These are phyloP conservation scores for Nicotiana sylvestris DNA, from an alignment of 257 asterid genomes.

Conservation along the genomic window DNA sequence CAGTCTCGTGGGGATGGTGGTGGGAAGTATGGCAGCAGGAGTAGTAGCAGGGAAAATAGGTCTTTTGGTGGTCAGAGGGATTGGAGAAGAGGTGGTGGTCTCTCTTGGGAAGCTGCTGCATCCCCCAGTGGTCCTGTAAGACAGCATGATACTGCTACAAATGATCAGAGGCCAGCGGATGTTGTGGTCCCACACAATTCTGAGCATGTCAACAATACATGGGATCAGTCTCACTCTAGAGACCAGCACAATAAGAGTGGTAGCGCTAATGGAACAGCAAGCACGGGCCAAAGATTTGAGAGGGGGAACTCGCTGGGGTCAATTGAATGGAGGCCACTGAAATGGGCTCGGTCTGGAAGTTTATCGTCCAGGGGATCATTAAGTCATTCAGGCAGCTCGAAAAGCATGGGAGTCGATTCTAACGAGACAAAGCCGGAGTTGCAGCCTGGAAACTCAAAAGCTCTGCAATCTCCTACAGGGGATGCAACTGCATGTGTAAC, in stretches of 20 bases:
- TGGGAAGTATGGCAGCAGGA: slow-evolving; percentile 49
- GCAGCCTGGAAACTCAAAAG: slow-evolving; percentile 21
- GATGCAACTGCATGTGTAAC: slow-evolving; percentile 22
- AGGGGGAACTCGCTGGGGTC: slow-evolving; percentile 55
- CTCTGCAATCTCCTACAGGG: slow-evolving; percentile 25
- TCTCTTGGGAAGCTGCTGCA: slow-evolving; percentile 51
- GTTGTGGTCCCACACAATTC: slow-evolving; percentile 31
- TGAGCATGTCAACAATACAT: slow-evolving; percentile 26
- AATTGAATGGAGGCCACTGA: slow-evolving; percentile 42
- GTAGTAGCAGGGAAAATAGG: slow-evolving; percentile 58
- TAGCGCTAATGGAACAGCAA: slow-evolving; percentile 24
- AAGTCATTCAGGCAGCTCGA: slow-evolving; percentile 39
- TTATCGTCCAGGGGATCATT: slow-evolving; percentile 40
- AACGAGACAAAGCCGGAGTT: slow-evolving; percentile 28
- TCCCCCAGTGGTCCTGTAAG: slow-evolving; percentile 59
- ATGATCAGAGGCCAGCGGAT: slow-evolving; percentile 56
- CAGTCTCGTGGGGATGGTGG: slow-evolving; percentile 60
- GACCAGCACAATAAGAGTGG: slow-evolving; percentile 44
- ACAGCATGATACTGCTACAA: slow-evolving; percentile 31
- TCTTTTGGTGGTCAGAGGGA: slow-evolving; percentile 65
- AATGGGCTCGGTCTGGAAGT: slow-evolving; percentile 41
- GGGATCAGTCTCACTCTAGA: slow-evolving; percentile 43
- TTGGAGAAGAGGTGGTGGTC: slow-evolving; percentile 40
- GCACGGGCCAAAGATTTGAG: slow-evolving; percentile 44
- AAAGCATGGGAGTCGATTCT: slow-evolving; percentile 37